Base-by-base conservation (phyloP, 768 basidiomycete genomes). In the Xanthoconium purpureum region DNA sequence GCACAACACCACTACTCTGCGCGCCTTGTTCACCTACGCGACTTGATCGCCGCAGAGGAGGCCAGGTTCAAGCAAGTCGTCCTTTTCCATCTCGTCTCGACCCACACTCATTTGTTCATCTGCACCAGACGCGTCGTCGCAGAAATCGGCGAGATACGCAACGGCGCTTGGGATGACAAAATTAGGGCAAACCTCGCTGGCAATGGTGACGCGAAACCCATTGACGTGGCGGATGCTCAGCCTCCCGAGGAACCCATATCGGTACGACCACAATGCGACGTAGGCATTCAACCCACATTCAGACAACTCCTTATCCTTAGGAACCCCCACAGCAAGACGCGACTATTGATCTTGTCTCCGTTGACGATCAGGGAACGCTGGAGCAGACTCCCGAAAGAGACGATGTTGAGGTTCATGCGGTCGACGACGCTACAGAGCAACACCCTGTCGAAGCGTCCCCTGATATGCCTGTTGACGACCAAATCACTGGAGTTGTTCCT, bases 81-180 rank as follows among this genome's bases (percentile, higher is more conserved):
- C 24, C 14, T n/a, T 43, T 40, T 45, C 32, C 13, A 14, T 36
- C 35, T 44, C n/a, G 2, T 13, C 17, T 46, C 20, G 15, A 30
- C 50, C 10, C n/a, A 24, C 35, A 17, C 18, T 46, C 47, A 59
- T 50, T 24, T 35, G n/a, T 45, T 6, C 18, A 28, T 40, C 18
- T 37, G 13, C 37, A 17, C 9, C 9, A 92, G 91, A 71, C 72
- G 71, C 35, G 76, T 94, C 14, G 77, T 85, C 18, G 72, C 79
- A 4, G 93, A 95, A 71, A 90, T 94, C 44, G 83, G 89, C 48
- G 83, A 84, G 3, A 88, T 94, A 57, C 84, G 85, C 29, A 74
- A 79, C 13, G 90, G 91, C 1, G 70, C 73, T 50, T 84, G 84
- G 81, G 87, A 89, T 63, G 75, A 77, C 47, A 73, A 72, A 61